These are phyloP conservation scores for Podospora conica DNA, from an alignment of 495 filamentous ascomycete genomes.

Conservation along the genomic window DNA sequence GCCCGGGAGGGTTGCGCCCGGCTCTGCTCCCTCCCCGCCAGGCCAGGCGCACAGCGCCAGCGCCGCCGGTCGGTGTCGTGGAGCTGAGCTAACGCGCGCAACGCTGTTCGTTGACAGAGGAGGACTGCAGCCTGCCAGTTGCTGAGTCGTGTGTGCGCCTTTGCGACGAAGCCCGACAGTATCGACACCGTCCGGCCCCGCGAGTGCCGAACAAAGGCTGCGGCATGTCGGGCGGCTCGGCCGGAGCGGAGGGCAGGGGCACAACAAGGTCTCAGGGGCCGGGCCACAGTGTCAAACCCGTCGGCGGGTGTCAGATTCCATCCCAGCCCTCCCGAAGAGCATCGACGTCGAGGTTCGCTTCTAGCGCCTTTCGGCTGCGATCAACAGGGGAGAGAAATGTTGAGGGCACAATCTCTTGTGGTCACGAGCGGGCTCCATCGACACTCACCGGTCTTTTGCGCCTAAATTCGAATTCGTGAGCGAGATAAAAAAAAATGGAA, in stretches of 20 bases:
- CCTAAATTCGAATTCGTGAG: background rate
- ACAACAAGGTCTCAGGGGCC: background rate
- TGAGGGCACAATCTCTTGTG: constrained; percentile 8
- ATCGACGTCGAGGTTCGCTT: background rate
- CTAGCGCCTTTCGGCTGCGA: background rate
- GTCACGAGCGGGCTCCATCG: constrained; percentile 1
- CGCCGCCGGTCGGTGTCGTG: no score
- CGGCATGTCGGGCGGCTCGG: background rate
- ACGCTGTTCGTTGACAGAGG: background rate
- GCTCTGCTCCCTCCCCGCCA: background rate
- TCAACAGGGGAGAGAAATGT: background rate
- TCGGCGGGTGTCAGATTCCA: background rate
- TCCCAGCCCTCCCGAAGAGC: background rate
- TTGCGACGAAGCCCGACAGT: background rate
- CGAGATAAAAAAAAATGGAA: constrained; percentile 4
- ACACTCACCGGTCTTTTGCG: constrained; percentile 5
- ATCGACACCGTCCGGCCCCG: background rate
- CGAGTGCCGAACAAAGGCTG: background rate
- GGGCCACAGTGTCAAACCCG: background rate
- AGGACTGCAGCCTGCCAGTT: background rate
- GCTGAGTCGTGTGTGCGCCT: constrained; percentile 6
- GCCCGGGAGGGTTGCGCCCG: background rate
- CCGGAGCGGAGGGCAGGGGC: background rate
- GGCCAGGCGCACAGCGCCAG: background rate
- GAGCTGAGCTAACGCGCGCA: background rate